phyloP scores from a whole-genome alignment of 352 stramenopile genomes.

The Phytophthora boehmeriae region DNA sequence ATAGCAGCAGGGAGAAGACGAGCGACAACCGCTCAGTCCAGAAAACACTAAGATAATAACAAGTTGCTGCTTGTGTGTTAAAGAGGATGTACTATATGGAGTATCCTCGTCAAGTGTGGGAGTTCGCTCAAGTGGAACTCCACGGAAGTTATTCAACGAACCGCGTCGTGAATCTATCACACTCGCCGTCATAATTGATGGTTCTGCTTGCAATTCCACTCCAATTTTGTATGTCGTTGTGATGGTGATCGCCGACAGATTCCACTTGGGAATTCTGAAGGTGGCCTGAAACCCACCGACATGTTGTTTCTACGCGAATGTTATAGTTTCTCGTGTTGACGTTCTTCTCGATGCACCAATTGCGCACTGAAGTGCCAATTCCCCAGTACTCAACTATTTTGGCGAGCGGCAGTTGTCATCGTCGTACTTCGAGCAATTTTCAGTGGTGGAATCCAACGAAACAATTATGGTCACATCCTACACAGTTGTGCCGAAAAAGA shows the following conservation, averaged over 20 bases:
- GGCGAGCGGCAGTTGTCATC: too few relatives aligned
- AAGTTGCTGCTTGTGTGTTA: too few relatives aligned
- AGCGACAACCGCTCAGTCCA: too few relatives aligned
- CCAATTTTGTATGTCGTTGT: slow-evolving; percentile 23
- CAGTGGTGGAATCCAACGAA: too few relatives aligned
- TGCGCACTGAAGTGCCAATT: slow-evolving; percentile 2
- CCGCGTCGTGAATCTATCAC: slow-evolving; percentile 1
- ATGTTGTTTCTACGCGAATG: slow-evolving; percentile 17
- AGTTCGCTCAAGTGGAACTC: slow-evolving; percentile 23
- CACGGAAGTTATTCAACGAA: slow-evolving; percentile 11
- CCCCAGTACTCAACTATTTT: neutral
- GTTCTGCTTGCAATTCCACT: slow-evolving; percentile 16
- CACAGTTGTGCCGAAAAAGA: too few relatives aligned
- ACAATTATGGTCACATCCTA: too few relatives aligned
- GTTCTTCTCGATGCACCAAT: slow-evolving; percentile 7
- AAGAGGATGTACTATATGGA: too few relatives aligned
- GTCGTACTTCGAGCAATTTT: too few relatives aligned
- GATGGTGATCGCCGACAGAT: slow-evolving; percentile 15
- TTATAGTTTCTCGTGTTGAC: slow-evolving; percentile 9
- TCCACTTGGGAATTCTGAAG: slow-evolving; percentile 9
- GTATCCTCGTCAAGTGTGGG: slow-evolving; percentile 2
- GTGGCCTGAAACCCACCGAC: slow-evolving; percentile 10
- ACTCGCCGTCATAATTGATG: slow-evolving; percentile 1
- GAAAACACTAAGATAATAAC: too few relatives aligned
- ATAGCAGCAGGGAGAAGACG: too few relatives aligned